Evolutionary conservation across 2,329 filamentous ascomycete species (phyloP), one percentile per base, ranked within the genome.

Genomic region (Microsporum audouinii): DNA sequence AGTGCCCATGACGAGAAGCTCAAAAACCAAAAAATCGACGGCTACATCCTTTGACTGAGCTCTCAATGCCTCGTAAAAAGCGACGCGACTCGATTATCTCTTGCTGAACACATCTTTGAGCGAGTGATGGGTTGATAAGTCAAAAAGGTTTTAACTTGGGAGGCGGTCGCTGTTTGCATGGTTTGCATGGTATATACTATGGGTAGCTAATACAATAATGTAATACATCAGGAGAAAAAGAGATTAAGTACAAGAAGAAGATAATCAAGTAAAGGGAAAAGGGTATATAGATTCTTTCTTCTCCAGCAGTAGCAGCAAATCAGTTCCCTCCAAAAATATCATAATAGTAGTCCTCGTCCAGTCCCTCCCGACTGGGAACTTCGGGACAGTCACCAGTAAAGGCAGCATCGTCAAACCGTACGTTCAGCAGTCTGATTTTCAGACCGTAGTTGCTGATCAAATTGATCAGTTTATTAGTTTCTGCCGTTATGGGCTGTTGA

Each of bases 311-410:
- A 6, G 39, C n/a, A 34, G 8, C 39, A 36, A n/a, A 36, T 49
- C 64, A 73, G 57, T 64, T 65, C 31, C 74, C 74, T 6, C 76
- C 76, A 69, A 77, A 88, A 49, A 88, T 80, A 72, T 92, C 89
- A 76, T 95, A 97, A 76, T 88, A 96, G 73, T 95, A 99, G 72
- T 96, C 88, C 66, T 95, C 90, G 72, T 96, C 89, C 66, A 97
- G 73, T 0, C 89, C 91, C 67, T 94, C 88, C 59, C 94, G 80
- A 69, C 85, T 88, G 2, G 94, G 92, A 65, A 96, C 84, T 61
- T 84, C 80, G 12, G 89, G 89, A 3, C 85, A 84, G 45, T 88
- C 88, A n/a, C 81, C 80, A 58, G 80, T 79, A 59, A 83, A 84
- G 29, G 83, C 85, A 53, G 86, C 82, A 71, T 95, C 88, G 71